A percentile compares a stretch with the other conserved stretches of the same genome.
Evolutionary conservation across 495 filamentous ascomycete species (phyloP).

Genomic region (Xylaria castorea): DNA sequence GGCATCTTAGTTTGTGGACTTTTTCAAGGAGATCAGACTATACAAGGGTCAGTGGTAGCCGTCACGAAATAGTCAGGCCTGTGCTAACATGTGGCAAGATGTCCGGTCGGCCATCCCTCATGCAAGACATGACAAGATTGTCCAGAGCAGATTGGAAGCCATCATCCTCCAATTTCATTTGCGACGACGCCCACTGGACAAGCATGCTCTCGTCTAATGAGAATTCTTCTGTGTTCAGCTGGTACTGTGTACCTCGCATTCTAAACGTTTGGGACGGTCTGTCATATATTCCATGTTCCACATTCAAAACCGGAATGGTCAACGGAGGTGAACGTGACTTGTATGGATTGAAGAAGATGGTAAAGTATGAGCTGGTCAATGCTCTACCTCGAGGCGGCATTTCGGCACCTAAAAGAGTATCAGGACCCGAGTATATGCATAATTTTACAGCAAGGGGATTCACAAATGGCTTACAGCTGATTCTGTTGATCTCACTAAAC

Average conservation of each 20-base stretch:
- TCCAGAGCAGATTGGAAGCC: constrained; percentile 40
- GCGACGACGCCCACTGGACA: constrained; percentile 38
- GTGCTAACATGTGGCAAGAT: constrained; percentile 39
- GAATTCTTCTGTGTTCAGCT: constrained; percentile 14
- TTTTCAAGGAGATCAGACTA: constrained; percentile 40
- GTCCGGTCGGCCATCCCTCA: constrained; percentile 27
- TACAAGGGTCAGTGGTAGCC: constrained; percentile 33
- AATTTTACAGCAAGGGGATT: not conserved
- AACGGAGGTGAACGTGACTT: constrained; percentile 3
- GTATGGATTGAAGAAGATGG: constrained; percentile 22
- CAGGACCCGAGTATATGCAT: constrained; percentile 7
- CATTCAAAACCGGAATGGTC: constrained; percentile 7
- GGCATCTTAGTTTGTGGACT: constrained; percentile 42
- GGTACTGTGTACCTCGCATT: constrained; percentile 22
- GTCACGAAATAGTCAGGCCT: not conserved
- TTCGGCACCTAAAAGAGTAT: constrained; percentile 22
- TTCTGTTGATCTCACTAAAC: constrained; percentile 35
- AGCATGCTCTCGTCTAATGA: constrained; percentile 23
- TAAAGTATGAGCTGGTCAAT: constrained; percentile 15
- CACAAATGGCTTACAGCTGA: constrained; percentile 36
- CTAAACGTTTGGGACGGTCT: not conserved
- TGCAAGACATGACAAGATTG: constrained; percentile 33
- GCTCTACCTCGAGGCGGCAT: constrained; percentile 26
- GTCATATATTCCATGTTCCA: constrained; percentile 6
- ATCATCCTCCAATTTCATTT: constrained; percentile 34